Evolutionary conservation across 148 eudicot species (phyloP).

Genomic region (Rhododendron griersonianum): DNA sequence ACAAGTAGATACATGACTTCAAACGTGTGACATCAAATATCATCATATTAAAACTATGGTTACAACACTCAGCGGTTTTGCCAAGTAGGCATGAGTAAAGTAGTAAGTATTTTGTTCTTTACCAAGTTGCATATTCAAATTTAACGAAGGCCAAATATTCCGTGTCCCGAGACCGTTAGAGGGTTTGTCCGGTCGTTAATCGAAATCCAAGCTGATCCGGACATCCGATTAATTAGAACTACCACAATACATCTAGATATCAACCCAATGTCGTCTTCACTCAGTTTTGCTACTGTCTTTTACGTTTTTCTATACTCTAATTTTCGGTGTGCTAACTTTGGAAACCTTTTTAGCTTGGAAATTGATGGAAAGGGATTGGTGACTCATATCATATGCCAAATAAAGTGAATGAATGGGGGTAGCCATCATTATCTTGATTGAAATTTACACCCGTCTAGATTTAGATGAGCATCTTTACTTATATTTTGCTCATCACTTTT

Average conservation of each 20-base stretch:
- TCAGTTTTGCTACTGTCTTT: conserved; percentile 4
- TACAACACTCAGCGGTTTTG: too few species aligned
- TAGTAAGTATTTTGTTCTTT: too few species aligned
- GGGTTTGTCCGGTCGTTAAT: too few species aligned
- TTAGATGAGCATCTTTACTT: conserved; percentile 11
- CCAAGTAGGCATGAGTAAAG: too few species aligned
- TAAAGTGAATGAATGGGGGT: conserved; percentile 16
- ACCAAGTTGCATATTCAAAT: too few species aligned
- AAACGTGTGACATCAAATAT: neutral
- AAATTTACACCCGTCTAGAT: conserved; percentile 14
- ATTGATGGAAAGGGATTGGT: conserved; percentile 12
- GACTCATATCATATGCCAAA: conserved; percentile 10
- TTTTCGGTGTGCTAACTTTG: neutral
- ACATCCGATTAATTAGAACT: too few species aligned
- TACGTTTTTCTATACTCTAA: neutral
- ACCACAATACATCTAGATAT: too few species aligned
- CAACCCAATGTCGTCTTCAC: neutral
- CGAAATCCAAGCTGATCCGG: neutral
- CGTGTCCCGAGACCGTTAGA: too few species aligned
- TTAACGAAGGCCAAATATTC: too few species aligned
- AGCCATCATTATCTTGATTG: conserved; percentile 29
- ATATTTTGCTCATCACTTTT: conserved; percentile 10
- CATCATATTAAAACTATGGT: neutral
- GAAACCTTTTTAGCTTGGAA: conserved; percentile 6
- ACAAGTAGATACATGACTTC: too few species aligned